phyloP scores from a whole-genome alignment of 2,329 filamentous ascomycete species.

The Bipolaris gigantea region DNA sequence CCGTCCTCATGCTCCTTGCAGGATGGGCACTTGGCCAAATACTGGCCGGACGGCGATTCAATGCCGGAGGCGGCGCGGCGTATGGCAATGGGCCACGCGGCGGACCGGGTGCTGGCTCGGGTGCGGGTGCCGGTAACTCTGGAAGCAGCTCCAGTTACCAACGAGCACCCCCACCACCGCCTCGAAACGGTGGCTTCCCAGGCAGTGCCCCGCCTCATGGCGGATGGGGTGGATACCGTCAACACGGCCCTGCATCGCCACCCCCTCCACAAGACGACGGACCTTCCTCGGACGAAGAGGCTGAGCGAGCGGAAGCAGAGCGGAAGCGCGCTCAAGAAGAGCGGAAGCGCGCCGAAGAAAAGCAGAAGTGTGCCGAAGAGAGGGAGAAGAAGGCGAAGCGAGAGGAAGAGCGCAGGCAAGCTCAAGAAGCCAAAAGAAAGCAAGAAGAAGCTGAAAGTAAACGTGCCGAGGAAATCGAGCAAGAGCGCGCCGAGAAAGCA shows the following conservation, averaged over 20 bases:
- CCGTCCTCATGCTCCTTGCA: conserved; percentile 72
- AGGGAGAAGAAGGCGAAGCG: conserved; percentile 24
- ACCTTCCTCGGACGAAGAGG: conserved; percentile 41
- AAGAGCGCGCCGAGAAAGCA: conserved; percentile 61
- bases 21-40: conserved; percentile 76
- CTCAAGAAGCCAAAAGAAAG: conserved; percentile 55
- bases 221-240: conserved; percentile 36
- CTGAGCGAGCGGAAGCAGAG: conserved; percentile 47
- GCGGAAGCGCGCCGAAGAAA: conserved; percentile 61
- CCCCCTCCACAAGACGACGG: conserved; percentile 37
- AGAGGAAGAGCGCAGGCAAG: conserved; percentile 28
- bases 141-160: conserved; percentile 34
- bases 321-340: conserved; percentile 66
- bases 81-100: conserved; percentile 34
- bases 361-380: conserved; percentile 61
- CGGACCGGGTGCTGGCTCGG: conserved; percentile 39
- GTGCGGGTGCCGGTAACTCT: conserved; percentile 30
- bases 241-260: conserved; percentile 35
- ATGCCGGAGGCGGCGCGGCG: conserved; percentile 29
- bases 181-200: conserved; percentile 37
- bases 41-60: conserved; percentile 54
- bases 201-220: conserved; percentile 38
- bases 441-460: conserved; percentile 55
- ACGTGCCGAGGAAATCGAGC: conserved; percentile 41
- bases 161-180: conserved; percentile 34